A percentile compares a stretch with the other conserved stretches of the same genome.
Evolutionary conservation across 169 alveolate species (phyloP).

Genomic region (Perkinsus chesapeaki): DNA sequence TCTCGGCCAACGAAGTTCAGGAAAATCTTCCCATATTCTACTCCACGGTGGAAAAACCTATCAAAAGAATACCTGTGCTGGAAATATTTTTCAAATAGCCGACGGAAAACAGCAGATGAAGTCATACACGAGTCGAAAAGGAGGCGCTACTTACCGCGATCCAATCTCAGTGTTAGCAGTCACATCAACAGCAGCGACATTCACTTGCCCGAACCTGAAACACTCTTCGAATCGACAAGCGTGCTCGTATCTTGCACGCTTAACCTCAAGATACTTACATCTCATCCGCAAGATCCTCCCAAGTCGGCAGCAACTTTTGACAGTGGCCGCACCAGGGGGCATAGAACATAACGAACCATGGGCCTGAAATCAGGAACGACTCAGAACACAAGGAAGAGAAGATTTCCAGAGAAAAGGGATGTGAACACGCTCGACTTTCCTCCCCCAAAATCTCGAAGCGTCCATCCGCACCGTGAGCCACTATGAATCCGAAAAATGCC

Average conservation of each 20-base stretch:
- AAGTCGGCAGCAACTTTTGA: constrained; percentile 88
- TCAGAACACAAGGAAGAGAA: background rate
- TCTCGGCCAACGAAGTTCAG: no score
- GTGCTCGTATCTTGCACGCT: background rate
- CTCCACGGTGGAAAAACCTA: no score
- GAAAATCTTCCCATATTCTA: no score
- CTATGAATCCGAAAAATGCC: no score
- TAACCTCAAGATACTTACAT: background rate
- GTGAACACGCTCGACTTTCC: no score
- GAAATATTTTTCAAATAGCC: background rate
- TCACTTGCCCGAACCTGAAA: background rate
- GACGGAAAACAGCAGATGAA: no score
- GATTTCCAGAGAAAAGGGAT: background rate
- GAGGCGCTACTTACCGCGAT: background rate
- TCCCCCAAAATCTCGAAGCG: no score
- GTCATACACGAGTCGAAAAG: background rate
- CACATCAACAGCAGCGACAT: background rate
- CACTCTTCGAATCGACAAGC: background rate
- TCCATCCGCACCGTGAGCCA: no score
- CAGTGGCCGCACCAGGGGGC: constrained; percentile 98
- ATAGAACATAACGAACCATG: constrained; percentile 72
- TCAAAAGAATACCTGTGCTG: background rate
- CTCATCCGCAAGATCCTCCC: constrained; percentile 64
- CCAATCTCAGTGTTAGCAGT: background rate
- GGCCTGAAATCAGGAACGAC: background rate